Evolutionary conservation across 208 protist genomes (phyloP), one percentile per base, ranked within the genome.

Genomic region (Leptomonas seymouri): DNA sequence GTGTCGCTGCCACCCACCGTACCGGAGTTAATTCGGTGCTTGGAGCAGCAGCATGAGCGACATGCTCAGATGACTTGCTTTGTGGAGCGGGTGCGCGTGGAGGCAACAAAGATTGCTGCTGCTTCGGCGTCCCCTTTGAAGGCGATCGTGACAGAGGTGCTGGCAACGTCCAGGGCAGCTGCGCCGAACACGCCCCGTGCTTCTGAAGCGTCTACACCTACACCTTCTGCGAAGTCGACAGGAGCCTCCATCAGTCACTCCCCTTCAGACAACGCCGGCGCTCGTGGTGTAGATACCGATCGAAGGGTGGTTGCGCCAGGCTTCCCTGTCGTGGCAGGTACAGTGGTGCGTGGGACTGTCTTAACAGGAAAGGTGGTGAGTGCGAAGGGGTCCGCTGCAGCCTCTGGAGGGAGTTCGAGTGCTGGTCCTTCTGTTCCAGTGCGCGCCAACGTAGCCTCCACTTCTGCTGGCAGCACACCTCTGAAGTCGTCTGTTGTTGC

Each of bases 1-100:
- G 75, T 83, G 15, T 31, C 34, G 28, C 67, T 87, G 0, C 84
- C 82, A 1, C 44, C 67, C 0, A 89, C 82, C 15, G 79, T 93
- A 21, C 73, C 73, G 3, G 85, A 84, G 71, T 80, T 90, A 11
- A 76, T 89, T 48, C 48, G 51, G 14, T 76, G 34, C 11, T 77
- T 80, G 30, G 77, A 89, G 55, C 57, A 53, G 50, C 36, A 72
- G 30, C 77, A 71, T 23, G 58, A 70, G 58, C 53, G 63, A 39
- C 76, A 78, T 36, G 72, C 74, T 6, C 66, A 81, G 21, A 67
- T 87, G 55, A 66, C 57, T 9, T 21, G 51, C 23, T 73, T 64
- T 42, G 62, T 91, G n/a, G 67, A 85, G 20, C 57, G 39, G 0
- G 53, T 91, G 50, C 62, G 76, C n/a, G 72, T 51, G n/a, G 74